Base-by-base conservation (phyloP, 1,139 yeast genomes). In the Geotrichum carabidarum region DNA sequence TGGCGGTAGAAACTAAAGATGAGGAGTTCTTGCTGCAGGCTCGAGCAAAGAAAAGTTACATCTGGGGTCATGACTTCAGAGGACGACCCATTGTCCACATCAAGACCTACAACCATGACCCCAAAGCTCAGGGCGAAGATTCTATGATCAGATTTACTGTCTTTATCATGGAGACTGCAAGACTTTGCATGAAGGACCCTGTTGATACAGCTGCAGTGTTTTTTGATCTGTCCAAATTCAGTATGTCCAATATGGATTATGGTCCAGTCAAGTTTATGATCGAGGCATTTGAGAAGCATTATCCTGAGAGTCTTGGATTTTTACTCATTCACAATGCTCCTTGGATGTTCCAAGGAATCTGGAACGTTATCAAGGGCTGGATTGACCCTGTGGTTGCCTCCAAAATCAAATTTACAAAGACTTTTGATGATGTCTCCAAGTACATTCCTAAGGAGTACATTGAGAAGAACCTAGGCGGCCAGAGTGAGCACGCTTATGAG, bases 311-410 rank as follows among this genome's bases (percentile, higher is more conserved):
- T 51, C 76, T 89, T 49, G 94, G 94, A 15, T 79, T 79, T 54
- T 71, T 89, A 52, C 75, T 86, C 64, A 82, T 89, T 59, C 95
- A 89, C 71, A 85, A 85, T 62, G 95, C 96, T 0, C 96, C 96
- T 6, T 86, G 95, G 94, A 78, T 89, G 47, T 89, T 89, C 74
- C 79, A 83, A 58, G 87, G 94, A 35, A 84, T 88, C 60, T 89
- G 96, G 96, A 83, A 82, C 59, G 78, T 88, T 61, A 82, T 89
- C 64, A 87, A 84, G 68, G 83, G 81, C 61, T 88, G 95, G 95
- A 74, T 89, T 56, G 95, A 89, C 65, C 96, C 96, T 1, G 91
- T 84, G 8, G 94, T 89, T 46, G 95, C 94, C 0, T 76, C 87
- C 32, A 89, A 87, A 70, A 83, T 89, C 61, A 76, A 78, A 30